phyloP scores from a whole-genome alignment of 2,329 filamentous ascomycete genomes.

The Nannizziopsis barbatae region DNA sequence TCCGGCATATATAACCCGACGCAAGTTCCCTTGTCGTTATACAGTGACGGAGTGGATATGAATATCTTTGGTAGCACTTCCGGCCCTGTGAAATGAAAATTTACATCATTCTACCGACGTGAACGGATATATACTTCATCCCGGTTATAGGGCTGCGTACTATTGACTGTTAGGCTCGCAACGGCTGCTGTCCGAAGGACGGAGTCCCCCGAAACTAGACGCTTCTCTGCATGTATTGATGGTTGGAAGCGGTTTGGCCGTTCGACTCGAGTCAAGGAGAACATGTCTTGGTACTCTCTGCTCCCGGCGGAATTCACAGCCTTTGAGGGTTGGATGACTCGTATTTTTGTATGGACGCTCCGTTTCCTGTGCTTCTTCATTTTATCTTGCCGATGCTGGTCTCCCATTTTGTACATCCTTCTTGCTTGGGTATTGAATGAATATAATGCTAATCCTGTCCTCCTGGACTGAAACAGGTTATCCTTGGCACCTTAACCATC shows the following conservation, averaged over 20 bases:
- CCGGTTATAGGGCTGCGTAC: no score
- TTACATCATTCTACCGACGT: no score
- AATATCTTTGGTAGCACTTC: no score
- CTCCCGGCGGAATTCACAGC: constrained; percentile 47
- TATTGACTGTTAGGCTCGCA: no score
- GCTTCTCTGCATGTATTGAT: neutral
- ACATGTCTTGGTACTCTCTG: constrained; percentile 55
- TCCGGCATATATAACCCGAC: no score
- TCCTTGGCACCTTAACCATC: constrained; percentile 50
- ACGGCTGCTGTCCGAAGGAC: no score
- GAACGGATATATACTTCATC: no score
- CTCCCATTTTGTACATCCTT: neutral
- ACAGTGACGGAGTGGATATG: no score
- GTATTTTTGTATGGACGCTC: constrained; percentile 46
- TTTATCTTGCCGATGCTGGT: constrained; percentile 4
- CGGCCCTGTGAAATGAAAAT: no score
- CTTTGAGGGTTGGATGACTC: constrained; percentile 52
- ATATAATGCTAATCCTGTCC: neutral
- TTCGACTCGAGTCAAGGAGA: neutral
- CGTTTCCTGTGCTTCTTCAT: constrained; percentile 1
- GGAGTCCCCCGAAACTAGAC: neutral
- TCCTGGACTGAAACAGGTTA: constrained; percentile 36
- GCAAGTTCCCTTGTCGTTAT: no score
- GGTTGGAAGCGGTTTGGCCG: neutral
- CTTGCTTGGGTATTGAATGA: neutral